Evolutionary conservation across 495 filamentous ascomycete species (phyloP).

Genomic region (Ramalina peruviana): DNA sequence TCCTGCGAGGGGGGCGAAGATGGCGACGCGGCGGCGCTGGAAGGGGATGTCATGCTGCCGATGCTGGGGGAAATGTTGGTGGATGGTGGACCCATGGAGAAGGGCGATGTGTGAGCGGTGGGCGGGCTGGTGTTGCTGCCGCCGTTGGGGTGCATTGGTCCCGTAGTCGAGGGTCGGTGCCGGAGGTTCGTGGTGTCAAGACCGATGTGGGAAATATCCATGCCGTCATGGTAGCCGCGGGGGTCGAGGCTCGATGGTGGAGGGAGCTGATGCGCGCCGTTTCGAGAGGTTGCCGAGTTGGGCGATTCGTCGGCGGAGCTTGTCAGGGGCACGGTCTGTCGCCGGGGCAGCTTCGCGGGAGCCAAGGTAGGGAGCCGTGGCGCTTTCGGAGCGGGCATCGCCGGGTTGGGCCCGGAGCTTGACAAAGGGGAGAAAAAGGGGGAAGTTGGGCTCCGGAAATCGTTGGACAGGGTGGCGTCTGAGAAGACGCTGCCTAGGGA

Average conservation of each 20-base stretch:
- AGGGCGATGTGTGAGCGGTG: constrained; percentile 16
- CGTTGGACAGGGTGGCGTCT: constrained; percentile 54
- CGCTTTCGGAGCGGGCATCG: constrained; percentile 48
- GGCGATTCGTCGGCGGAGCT: constrained; percentile 48
- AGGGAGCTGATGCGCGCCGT: constrained; percentile 38
- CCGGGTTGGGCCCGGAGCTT: constrained; percentile 45
- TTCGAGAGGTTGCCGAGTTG: constrained; percentile 54
- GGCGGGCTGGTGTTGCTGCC: constrained; percentile 33
- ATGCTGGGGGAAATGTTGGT: constrained; percentile 8
- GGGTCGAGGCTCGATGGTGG: constrained; percentile 50
- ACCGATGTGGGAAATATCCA: constrained; percentile 30
- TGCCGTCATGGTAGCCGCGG: constrained; percentile 33
- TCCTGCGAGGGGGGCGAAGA: constrained; percentile 68
- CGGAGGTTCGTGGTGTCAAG: constrained; percentile 32
- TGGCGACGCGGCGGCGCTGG: constrained; percentile 20
- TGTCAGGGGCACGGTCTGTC: constrained; percentile 77
- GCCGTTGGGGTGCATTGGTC: constrained; percentile 39
- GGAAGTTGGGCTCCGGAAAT: constrained; percentile 71
- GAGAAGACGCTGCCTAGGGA: constrained; percentile 42
- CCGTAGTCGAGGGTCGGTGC: constrained; percentile 10
- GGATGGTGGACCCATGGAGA: constrained; percentile 38
- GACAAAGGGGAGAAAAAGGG: constrained; percentile 75
- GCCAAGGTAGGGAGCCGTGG: constrained; percentile 42
- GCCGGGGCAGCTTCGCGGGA: constrained; percentile 54
- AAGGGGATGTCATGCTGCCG: constrained; percentile 27